These are phyloP conservation scores for Phytophthora podocarpi DNA, from an alignment of 352 stramenopile species.

Conservation along the genomic window DNA sequence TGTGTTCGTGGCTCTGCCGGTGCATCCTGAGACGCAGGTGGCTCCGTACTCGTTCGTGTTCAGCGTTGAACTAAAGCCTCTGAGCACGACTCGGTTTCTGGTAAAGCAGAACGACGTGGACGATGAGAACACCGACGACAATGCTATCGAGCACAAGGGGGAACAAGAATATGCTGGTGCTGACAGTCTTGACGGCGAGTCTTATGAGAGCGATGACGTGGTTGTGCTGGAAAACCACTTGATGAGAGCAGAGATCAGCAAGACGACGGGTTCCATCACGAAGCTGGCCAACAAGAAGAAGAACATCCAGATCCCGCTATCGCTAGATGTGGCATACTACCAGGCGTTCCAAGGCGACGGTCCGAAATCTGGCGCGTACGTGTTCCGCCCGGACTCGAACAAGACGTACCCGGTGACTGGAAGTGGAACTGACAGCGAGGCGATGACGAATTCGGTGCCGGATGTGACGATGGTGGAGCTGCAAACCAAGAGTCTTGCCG, in stretches of 20 bases:
- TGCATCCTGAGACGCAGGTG: slow-evolving; percentile 53
- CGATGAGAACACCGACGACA: background rate
- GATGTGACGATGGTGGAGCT: slow-evolving; percentile 54
- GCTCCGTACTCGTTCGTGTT: slow-evolving; percentile 75
- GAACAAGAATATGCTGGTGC: background rate
- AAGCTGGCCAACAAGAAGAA: slow-evolving; percentile 77
- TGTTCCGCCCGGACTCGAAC: slow-evolving; percentile 93
- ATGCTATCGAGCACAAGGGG: background rate
- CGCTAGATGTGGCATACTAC: slow-evolving; percentile 66
- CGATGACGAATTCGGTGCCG: slow-evolving; percentile 4
- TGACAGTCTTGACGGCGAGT: background rate
- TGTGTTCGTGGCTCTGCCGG: slow-evolving; percentile 59
- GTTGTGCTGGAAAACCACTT: slow-evolving; percentile 70
- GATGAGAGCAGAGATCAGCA: slow-evolving; percentile 57
- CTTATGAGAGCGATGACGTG: slow-evolving; percentile 20
- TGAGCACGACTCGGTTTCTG: slow-evolving; percentile 56
- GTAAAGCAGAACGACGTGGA: slow-evolving; percentile 43
- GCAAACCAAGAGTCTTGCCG: slow-evolving; percentile 35
- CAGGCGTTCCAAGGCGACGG: slow-evolving; percentile 56
- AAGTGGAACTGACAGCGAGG: slow-evolving; percentile 1
- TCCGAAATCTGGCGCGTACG: slow-evolving; percentile 96
- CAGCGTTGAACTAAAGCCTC: slow-evolving; percentile 58
- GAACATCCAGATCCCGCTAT: slow-evolving; percentile 62
- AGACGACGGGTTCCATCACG: slow-evolving; percentile 53
- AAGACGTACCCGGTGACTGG: slow-evolving; percentile 52